Base-by-base conservation (phyloP, 306 rosid species). In the Trichosanthes truncata region DNA sequence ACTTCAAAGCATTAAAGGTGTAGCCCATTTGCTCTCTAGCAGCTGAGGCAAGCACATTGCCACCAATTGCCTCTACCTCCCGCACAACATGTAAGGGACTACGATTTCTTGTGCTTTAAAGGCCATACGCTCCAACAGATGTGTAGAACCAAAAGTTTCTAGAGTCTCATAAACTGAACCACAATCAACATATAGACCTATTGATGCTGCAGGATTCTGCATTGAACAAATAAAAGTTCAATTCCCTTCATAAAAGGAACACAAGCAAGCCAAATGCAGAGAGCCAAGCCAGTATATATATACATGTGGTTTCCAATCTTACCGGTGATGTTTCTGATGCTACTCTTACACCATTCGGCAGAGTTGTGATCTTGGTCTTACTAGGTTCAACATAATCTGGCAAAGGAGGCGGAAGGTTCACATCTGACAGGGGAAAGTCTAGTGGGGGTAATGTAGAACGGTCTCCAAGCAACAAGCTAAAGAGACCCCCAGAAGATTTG, bases 11-110 rank as follows among this genome's bases (percentile, higher is more conserved):
- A 89, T 88, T 93, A 84, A 85, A 89, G 40, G 97, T 89, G 84
- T 95, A 95, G 83, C 93, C 88, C 97, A 95, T 95, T 90, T 89
- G 98, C 85, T 95, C 98, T 80, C 93, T 84, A 76, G 95, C 90
- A 84, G 97, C 93, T 1, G 95, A 95, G 23, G 97, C 97, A 51
- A 88, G 95, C 80, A 92, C 90, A 78, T 78, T 87, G 65, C 98
- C 97, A 82, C 98, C 97, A 83, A 95, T 89, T 21, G 97, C 98
- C 93, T 95, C 97, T 46, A 89, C 90, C 86, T 91, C 98, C 7
- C 97, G 88, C 60, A 95, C 97, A 56, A 92, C 84, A 26, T 97
- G 97, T 76, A 94, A 84, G 86, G 91, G 95, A 79, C 95, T 92
- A 66, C 96, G 79, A 81, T 95, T 95, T 53, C 85, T 86, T 57